These are phyloP conservation scores for Coffea eugenioides DNA, from an alignment of 257 asterid genomes.

Conservation along the genomic window DNA sequence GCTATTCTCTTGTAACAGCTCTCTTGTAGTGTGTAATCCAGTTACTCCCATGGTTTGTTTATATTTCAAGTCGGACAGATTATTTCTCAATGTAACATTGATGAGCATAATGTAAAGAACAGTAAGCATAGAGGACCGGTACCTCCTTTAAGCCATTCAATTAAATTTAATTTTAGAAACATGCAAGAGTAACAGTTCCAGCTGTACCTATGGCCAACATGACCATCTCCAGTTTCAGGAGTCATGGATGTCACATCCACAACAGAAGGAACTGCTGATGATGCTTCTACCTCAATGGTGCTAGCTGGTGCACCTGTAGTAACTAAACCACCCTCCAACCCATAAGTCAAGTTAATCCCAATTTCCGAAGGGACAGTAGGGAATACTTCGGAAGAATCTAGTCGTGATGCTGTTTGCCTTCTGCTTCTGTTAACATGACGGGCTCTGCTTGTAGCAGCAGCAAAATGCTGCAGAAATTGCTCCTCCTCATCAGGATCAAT, in stretches of 20 bases:
- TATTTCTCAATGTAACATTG: neutral
- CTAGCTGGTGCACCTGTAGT: conserved; percentile 21
- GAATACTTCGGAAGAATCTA: conserved; percentile 29
- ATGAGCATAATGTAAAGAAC: neutral
- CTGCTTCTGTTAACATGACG: conserved; percentile 32
- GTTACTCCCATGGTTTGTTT: neutral
- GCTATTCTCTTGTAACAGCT: neutral
- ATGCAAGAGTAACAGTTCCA: neutral
- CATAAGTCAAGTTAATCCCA: conserved; percentile 15
- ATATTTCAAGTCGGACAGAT: neutral
- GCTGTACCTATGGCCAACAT: conserved; percentile 41
- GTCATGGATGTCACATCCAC: conserved; percentile 10
- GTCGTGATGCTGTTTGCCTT: conserved; percentile 33
- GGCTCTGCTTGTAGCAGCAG: conserved; percentile 34
- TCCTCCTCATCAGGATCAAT: conserved; percentile 41
- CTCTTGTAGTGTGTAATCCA: neutral
- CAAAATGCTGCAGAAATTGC: conserved; percentile 36
- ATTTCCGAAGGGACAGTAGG: conserved; percentile 33
- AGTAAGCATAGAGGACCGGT: neutral
- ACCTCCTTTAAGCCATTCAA: neutral
- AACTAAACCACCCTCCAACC: conserved; percentile 17
- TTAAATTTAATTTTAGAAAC: neutral
- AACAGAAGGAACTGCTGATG: conserved; percentile 15
- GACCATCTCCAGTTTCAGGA: conserved; percentile 14
- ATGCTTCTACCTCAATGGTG: conserved; percentile 17